Base-by-base conservation (phyloP, 768 basidiomycete species). In the Cytidiella melzeri region DNA sequence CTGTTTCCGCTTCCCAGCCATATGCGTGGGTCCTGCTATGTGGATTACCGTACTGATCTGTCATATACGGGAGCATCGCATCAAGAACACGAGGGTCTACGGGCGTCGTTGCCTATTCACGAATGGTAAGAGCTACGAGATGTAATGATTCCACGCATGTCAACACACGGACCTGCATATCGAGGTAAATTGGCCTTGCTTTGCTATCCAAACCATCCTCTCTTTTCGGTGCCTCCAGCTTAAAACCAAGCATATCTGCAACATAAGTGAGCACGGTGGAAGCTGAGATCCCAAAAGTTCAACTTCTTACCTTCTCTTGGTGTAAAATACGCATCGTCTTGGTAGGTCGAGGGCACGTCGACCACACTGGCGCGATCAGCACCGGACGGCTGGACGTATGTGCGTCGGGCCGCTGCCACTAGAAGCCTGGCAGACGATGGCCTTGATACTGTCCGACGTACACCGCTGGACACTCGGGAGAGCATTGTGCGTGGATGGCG, bases 11-110 rank as follows among this genome's bases (percentile, higher is more conserved):
- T 69, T 99, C 96, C 96, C 96, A 99, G 3, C 96, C 96, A 66
- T 98, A 99, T 1, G 96, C 92, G 68, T 99, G 96, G 24, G 96
- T 98, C 48, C 96, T 82, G 65, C 92, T 94, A 64, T 98, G 96
- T 7, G 96, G 95, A 68, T 98, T 99, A 3, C 96, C 96, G 62
- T 87, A 98, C 64, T 92, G 91, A 64, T 98, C 91, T 4, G 93
- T 95, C 56, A 94, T 70, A 68, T 80, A 97, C 0, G 96, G 96
- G 21, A 99, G 73, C 95, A 98, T 99, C 15, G 87, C 84, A 68
- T 98, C 96, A 49, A 98, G 75, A 4, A 98, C 96, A 50, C 96
- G 82, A 24, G 96, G 96, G 65, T 99, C 96, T 48, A 96, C 83
- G 18, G 96, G 96, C 21, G 96, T 98, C 2, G 96, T 99, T 4